Conservation (phyloP, 345 rosid genomes). For the Aquilaria sinensis region DNA sequence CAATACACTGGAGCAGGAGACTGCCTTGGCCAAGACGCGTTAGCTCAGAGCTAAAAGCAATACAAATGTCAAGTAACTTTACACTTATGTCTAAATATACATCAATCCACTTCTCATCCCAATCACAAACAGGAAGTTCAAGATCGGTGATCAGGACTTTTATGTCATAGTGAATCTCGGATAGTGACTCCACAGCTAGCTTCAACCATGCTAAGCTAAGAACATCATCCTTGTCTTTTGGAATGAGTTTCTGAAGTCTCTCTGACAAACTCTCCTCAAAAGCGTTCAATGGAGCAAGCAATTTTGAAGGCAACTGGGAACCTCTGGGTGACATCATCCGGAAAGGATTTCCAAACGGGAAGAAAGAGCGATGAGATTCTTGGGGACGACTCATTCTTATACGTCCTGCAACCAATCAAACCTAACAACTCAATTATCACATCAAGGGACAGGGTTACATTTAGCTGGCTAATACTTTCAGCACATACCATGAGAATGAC, state of each 20-base stretch:
- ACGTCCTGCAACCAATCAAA: constrained; percentile 18
- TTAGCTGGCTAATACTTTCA: too few relatives aligned
- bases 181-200: constrained; percentile 68
- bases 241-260: constrained; percentile 57
- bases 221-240: constrained; percentile 50
- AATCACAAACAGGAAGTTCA: constrained; percentile 72
- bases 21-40: constrained; percentile 71
- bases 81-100: constrained; percentile 82
- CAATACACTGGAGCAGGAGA: constrained; percentile 62
- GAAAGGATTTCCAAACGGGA: constrained; percentile 87
- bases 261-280: constrained; percentile 65
- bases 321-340: constrained; percentile 66
- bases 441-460: neutral
- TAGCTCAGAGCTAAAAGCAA: constrained; percentile 74
- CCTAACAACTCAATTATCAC: neutral
- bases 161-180: constrained; percentile 61
- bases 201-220: constrained; percentile 84
- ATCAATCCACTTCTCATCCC: constrained; percentile 95
- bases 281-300: constrained; percentile 32
- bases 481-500: too few relatives aligned
- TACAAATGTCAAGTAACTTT: constrained; percentile 78
- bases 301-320: constrained; percentile 56
- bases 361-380: constrained; percentile 63
- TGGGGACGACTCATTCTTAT: constrained; percentile 70
- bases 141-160: constrained; percentile 64